These are phyloP conservation scores for Kodamaea ohmeri DNA, from an alignment of 1,139 yeast species.

Conservation along the genomic window DNA sequence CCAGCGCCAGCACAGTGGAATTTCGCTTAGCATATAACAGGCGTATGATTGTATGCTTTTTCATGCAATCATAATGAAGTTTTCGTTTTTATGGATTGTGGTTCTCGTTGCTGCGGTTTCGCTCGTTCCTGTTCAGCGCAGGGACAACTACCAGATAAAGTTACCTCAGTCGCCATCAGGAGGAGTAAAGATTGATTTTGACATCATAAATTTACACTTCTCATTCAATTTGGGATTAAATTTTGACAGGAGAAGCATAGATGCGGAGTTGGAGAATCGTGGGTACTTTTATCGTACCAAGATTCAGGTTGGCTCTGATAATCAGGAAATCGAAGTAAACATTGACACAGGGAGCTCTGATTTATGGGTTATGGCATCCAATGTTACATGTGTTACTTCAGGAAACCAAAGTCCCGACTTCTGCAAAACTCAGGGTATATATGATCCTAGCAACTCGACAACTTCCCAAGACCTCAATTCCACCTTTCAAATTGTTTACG, in stretches of 20 bases:
- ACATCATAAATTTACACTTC: not conserved
- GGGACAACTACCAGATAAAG: not conserved
- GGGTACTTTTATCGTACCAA: constrained; percentile 14
- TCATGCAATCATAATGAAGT: not conserved
- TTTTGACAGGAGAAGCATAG: not conserved
- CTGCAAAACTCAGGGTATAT: constrained; percentile 9
- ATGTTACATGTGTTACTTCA: constrained; percentile 5
- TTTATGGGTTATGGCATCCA: constrained; percentile 16
- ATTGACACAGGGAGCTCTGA: constrained; percentile 25
- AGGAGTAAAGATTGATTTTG: constrained; percentile 3
- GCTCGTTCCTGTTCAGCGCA: not conserved
- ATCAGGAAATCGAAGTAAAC: constrained; percentile 14
- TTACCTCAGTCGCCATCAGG: not conserved
- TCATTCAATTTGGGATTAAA: not conserved
- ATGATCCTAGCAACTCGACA: constrained; percentile 15
- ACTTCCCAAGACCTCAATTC: constrained; percentile 6
- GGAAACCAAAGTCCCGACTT: constrained; percentile 3
- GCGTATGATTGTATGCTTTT: no score
- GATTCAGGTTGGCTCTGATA: constrained; percentile 16
- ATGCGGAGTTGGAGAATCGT: constrained; percentile 5
- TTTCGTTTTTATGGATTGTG: not conserved
- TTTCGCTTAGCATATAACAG: no score
- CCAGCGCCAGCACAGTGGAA: not conserved
- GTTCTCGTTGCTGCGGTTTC: not conserved
- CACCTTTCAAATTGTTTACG: constrained; percentile 12